phyloP scores from a whole-genome alignment of 1,284 basidiomycete genomes.

The Stygiomarasmius scandens region DNA sequence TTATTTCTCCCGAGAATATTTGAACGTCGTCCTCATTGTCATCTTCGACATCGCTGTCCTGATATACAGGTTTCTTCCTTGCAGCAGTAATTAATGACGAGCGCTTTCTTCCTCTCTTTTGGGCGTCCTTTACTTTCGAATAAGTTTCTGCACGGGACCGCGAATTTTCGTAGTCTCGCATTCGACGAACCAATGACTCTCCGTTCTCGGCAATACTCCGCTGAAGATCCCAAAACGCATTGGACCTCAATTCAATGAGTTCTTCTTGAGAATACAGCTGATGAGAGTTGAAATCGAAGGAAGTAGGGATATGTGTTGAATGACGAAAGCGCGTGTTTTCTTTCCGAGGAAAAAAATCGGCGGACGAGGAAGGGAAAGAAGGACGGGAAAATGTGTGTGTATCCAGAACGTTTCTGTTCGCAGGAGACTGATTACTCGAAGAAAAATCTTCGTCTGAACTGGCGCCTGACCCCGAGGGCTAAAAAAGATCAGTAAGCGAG shows the following conservation, averaged over 20 bases:
- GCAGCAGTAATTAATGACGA: slow-evolving; percentile 28
- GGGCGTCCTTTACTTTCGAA: slow-evolving; percentile 36
- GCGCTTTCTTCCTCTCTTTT: slow-evolving; percentile 43
- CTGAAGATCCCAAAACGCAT: slow-evolving; percentile 66
- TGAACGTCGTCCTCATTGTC: slow-evolving; percentile 54
- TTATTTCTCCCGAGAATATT: slow-evolving; percentile 47
- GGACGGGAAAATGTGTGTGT: slow-evolving; percentile 23
- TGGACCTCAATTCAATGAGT: slow-evolving; percentile 53
- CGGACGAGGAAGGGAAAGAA: slow-evolving; percentile 56
- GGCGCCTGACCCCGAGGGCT: slow-evolving; percentile 14
- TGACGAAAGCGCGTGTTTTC: slow-evolving; percentile 24
- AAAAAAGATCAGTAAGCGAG: slow-evolving; percentile 10
- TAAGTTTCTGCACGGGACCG: slow-evolving; percentile 42
- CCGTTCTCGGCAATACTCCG: slow-evolving; percentile 62
- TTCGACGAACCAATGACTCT: slow-evolving; percentile 68
- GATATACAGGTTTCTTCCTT: slow-evolving; percentile 9
- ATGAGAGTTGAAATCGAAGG: slow-evolving; percentile 25
- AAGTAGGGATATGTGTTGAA: slow-evolving; percentile 22
- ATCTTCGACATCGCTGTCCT: slow-evolving; percentile 25
- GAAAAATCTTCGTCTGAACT: slow-evolving; percentile 16
- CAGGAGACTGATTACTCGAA: slow-evolving; percentile 1
- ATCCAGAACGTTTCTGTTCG: background rate
- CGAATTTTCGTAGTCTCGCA: slow-evolving; percentile 68
- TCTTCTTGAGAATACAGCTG: slow-evolving; percentile 31
- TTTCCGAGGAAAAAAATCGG: slow-evolving; percentile 50